Percentiles rank a stretch among this genome's conserved stretches.
These are phyloP conservation scores for Solanum dulcamara DNA, from an alignment of 257 asterid genomes.

Conservation along the genomic window DNA sequence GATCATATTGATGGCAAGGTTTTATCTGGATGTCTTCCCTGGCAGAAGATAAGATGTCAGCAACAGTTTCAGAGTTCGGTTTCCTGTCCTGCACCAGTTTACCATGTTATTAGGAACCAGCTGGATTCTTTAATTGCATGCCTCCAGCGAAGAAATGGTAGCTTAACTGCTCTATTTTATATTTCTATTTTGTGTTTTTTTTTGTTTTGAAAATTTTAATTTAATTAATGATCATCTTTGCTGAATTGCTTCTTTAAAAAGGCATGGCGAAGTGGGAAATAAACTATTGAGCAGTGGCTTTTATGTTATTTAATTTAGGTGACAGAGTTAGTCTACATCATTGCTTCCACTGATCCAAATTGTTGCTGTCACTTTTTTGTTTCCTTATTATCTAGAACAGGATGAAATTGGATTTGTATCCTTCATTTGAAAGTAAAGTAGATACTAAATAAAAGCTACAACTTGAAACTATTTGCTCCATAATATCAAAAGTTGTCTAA, in stretches of 20 bases:
- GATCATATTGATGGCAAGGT: conserved; percentile 66
- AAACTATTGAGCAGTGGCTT: background rate
- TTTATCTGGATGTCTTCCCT: conserved; percentile 50
- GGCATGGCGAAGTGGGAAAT: background rate
- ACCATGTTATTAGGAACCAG: conserved; percentile 44
- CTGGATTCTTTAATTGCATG: conserved; percentile 40
- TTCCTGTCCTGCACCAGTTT: conserved; percentile 71
- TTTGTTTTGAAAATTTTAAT: background rate
- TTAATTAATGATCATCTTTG: background rate
- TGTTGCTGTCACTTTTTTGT: background rate
- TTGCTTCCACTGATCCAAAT: background rate
- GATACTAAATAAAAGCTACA: background rate
- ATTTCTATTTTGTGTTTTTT: background rate
- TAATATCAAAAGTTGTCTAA: background rate
- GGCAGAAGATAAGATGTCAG: conserved; percentile 84
- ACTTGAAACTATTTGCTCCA: background rate
- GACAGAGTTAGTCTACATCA: background rate
- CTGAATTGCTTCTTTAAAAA: background rate
- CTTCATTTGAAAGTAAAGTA: background rate
- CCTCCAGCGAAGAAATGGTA: conserved; percentile 46
- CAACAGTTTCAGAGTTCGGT: conserved; percentile 63
- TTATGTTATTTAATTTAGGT: background rate
- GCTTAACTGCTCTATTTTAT: background rate
- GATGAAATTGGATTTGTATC: background rate
- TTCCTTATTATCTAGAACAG: background rate